phyloP scores from a whole-genome alignment of 352 stramenopile genomes.

The Phytophthora cryptogea region DNA sequence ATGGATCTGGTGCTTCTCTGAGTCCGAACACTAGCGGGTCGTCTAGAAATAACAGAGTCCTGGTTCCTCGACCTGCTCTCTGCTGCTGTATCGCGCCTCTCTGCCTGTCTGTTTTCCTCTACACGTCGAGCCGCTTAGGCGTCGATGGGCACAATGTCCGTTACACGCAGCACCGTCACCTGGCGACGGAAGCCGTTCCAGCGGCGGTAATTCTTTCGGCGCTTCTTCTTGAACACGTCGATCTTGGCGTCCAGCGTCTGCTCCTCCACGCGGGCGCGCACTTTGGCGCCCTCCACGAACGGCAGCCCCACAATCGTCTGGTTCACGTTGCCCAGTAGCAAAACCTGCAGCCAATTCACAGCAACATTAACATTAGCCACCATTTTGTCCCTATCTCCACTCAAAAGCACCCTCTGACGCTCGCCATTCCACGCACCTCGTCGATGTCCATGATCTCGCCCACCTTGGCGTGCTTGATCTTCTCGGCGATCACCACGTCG shows the following conservation, averaged over 20 bases:
- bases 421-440: constrained; percentile 42
- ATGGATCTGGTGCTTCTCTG: not conserved
- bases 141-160: constrained; percentile 68
- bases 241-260: constrained; percentile 89
- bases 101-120: not conserved
- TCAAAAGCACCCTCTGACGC: too few species aligned
- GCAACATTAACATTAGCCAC: not conserved
- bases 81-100: constrained; percentile 2
- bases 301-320: constrained; percentile 82
- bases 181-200: constrained; percentile 89
- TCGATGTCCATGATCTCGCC: constrained; percentile 83
- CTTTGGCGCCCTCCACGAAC: constrained; percentile 69
- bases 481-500: constrained; percentile 83
- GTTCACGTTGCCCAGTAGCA: constrained; percentile 84
- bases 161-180: constrained; percentile 86
- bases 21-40: too few species aligned
- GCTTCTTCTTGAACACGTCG: constrained; percentile 92
- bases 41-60: too few species aligned
- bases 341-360: constrained; percentile 42
- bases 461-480: constrained; percentile 87
- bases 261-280: constrained; percentile 84
- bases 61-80: not conserved
- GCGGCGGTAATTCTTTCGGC: constrained; percentile 89
- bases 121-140: constrained; percentile 24
- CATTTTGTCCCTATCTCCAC: not conserved